A percentile compares a stretch with the other conserved stretches of the same genome.
Conservation (phyloP, 768 basidiomycete genomes). For the Multifurca ochricompacta region DNA sequence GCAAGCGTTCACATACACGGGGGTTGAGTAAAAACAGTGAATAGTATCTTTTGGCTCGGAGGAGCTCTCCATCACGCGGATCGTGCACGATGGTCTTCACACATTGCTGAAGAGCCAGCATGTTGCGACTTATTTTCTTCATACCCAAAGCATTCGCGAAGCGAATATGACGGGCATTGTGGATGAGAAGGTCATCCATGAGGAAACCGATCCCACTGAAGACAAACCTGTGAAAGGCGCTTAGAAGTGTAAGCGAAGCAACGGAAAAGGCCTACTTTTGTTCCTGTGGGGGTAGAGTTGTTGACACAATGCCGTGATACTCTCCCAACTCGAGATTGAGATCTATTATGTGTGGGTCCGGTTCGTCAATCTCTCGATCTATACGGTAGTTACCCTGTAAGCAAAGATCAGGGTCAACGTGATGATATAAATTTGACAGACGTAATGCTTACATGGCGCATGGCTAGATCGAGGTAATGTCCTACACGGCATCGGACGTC, state of each 20-base stretch:
- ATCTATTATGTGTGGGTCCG: conserved; percentile 82
- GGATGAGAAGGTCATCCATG: conserved; percentile 77
- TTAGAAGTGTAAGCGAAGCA: conserved; percentile 14
- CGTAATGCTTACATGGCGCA: conserved; percentile 39
- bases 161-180: conserved; percentile 62
- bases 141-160: conserved; percentile 68
- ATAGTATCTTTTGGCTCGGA: conserved; percentile 74
- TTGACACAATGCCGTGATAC: conserved; percentile 62
- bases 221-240: conserved; percentile 51
- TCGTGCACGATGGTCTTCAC: conserved; percentile 68
- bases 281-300: conserved; percentile 54
- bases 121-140: conserved; percentile 81
- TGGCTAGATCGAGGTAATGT: conserved; percentile 57
- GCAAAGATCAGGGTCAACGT: neutral
- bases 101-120: conserved; percentile 86
- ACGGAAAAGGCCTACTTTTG: conserved; percentile 45
- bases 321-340: conserved; percentile 73
- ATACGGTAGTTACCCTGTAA: conserved; percentile 76
- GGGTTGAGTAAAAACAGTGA: conserved; percentile 68
- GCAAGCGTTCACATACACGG: conserved; percentile 41
- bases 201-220: conserved; percentile 81
- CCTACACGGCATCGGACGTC: conserved; percentile 82
- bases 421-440: too few species aligned
- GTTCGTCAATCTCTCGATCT: conserved; percentile 80
- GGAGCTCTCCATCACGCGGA: conserved; percentile 57